Evolutionary conservation across 306 rosid species (phyloP).

Genomic region (Hippophae rhamnoides): DNA sequence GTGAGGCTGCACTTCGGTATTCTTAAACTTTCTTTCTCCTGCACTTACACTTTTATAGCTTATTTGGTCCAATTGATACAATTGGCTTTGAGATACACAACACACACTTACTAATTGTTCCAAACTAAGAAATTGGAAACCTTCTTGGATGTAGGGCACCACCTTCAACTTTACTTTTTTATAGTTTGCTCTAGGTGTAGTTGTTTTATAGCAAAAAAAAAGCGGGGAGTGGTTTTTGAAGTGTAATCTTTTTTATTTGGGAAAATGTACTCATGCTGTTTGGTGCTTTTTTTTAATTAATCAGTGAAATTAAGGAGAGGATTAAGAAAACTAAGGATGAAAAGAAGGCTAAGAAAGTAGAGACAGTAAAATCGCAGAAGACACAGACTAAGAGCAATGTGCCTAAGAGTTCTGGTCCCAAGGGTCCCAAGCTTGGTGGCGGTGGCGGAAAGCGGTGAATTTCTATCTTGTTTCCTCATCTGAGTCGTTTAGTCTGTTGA

Average conservation of each 20-base stretch:
- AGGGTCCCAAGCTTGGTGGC: slow-evolving; percentile 48
- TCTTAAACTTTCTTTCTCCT: neutral
- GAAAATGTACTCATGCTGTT: neutral
- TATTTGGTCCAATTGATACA: neutral
- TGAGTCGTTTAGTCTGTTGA: neutral
- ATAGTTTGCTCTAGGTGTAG: neutral
- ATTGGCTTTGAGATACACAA: neutral
- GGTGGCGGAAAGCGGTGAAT: slow-evolving; percentile 44
- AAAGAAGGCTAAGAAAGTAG: slow-evolving; percentile 42
- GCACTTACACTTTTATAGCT: neutral
- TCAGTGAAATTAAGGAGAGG: slow-evolving; percentile 42
- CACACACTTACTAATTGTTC: no score
- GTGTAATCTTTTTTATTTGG: neutral
- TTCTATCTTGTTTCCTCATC: slow-evolving; percentile 1
- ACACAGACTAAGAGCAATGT: slow-evolving; percentile 23
- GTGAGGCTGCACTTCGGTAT: slow-evolving; percentile 48
- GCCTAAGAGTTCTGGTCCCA: slow-evolving; percentile 30
- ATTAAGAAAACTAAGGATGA: slow-evolving; percentile 46
- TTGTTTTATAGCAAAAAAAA: neutral
- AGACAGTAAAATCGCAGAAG: slow-evolving; percentile 30
- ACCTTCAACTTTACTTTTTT: no score
- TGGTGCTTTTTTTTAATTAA: neutral
- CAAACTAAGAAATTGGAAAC: no score
- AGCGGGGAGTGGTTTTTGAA: neutral
- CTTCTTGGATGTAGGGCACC: no score